A percentile compares a stretch with the other conserved stretches of the same genome.
phyloP scores from a whole-genome alignment of 2,329 filamentous ascomycete genomes.

The Exophiala spinifera region DNA sequence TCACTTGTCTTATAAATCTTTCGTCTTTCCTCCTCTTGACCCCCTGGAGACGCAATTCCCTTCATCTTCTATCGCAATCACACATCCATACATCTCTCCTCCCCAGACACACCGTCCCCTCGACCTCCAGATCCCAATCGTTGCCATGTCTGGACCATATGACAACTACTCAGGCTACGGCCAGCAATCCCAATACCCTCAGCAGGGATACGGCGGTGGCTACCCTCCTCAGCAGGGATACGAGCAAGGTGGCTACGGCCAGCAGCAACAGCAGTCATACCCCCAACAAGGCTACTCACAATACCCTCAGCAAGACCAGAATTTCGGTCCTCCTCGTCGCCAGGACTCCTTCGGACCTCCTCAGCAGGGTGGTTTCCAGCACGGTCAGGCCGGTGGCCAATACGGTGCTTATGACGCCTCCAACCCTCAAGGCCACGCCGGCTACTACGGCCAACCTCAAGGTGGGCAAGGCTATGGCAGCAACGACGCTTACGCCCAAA shows the following conservation, averaged over 20 bases:
- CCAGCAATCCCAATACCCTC: slow-evolving; percentile 32
- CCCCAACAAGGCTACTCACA: slow-evolving; percentile 36
- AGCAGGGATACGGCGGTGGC: slow-evolving; percentile 30
- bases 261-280: slow-evolving; percentile 32
- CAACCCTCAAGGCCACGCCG: slow-evolving; percentile 36
- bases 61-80: neutral
- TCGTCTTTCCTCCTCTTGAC: no score
- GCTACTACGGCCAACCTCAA: slow-evolving; percentile 36
- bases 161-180: slow-evolving; percentile 38
- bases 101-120: no score
- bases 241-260: slow-evolving; percentile 34
- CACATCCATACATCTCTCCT: neutral
- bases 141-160: slow-evolving; percentile 52
- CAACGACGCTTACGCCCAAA: slow-evolving; percentile 23
- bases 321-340: slow-evolving; percentile 46
- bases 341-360: slow-evolving; percentile 37
- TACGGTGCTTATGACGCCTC: slow-evolving; percentile 35
- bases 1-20: slow-evolving; percentile 1
- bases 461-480: slow-evolving; percentile 6
- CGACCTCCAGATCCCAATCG: no score
- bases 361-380: slow-evolving; percentile 48
- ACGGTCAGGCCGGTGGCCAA: slow-evolving; percentile 39
- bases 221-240: slow-evolving; percentile 33
- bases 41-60: no score
- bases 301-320: slow-evolving; percentile 33